Evolutionary conservation across 75 land plant species (phyloP).

Genomic region (Picea glauca): DNA sequence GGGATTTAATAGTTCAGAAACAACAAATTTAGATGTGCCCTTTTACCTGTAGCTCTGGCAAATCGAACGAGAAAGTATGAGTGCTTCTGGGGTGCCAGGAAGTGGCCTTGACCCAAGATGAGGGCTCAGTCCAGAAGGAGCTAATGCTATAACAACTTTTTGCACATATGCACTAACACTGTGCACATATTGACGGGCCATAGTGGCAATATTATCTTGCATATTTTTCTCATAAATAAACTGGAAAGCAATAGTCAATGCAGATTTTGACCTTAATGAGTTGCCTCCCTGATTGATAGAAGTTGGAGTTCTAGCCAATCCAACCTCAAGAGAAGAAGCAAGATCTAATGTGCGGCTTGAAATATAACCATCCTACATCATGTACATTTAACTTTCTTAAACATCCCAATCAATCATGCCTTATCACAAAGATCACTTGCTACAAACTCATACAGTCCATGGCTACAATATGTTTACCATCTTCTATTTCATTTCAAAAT

Average conservation of each 20-base stretch:
- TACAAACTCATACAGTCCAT: not conserved
- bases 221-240: slow-evolving; percentile 79
- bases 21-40: slow-evolving; percentile 21
- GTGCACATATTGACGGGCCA: slow-evolving; percentile 93
- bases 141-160: slow-evolving; percentile 88
- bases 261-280: slow-evolving; percentile 47
- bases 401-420: slow-evolving; percentile 4
- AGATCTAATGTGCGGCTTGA: slow-evolving; percentile 74
- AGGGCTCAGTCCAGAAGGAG: slow-evolving; percentile 48
- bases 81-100: slow-evolving; percentile 83
- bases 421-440: not conserved
- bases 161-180: slow-evolving; percentile 83
- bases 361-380: slow-evolving; percentile 54
- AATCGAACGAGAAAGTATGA: slow-evolving; percentile 67
- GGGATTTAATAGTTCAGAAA: not conserved
- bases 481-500: not conserved
- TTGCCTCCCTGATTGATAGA: slow-evolving; percentile 19
- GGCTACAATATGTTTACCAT: not conserved
- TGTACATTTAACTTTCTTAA: slow-evolving; percentile 10
- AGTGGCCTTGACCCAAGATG: slow-evolving; percentile 34
- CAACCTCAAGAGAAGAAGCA: slow-evolving; percentile 81
- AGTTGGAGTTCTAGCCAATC: slow-evolving; percentile 29
- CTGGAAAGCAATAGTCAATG: slow-evolving; percentile 87
- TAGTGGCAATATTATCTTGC: slow-evolving; percentile 72
- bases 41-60: slow-evolving; percentile 76